Evolutionary conservation across 345 rosid genomes (phyloP), one percentile per base, ranked within the genome.

Genomic region (Rhizophora apiculata): DNA sequence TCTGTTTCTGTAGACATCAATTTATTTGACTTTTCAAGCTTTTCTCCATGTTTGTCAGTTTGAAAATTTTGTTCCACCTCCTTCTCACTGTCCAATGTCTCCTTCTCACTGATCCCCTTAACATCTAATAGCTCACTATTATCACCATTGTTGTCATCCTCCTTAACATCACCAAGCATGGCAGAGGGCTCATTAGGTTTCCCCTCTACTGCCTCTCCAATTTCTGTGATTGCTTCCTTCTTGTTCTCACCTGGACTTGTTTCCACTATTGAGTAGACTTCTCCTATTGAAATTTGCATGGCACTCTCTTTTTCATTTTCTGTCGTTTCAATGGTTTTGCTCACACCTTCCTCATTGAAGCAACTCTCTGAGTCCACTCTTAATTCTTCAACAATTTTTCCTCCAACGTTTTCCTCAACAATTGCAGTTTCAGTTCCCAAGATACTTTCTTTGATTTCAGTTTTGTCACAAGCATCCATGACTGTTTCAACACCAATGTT

Each of bases 301-400:
- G 20, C 70, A 51, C 36, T 49, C 16, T 39, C 68, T 54, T 62
- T 43, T 43, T 56, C 71, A 57, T 29, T 67, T 60, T 26, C 66
- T 55, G 24, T 64, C 48, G 56, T 36, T 65, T 72, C 76, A 55
- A 51, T 51, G 21, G 53, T 58, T 62, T 60, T 54, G 31, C 15
- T 37, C 65, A 70, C 73, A 36, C 59, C 39, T 43, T 65, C 56
- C 21, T 72, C 64, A 48, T 30, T 54, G 19, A 34, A 49, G 24
- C 68, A 60, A 64, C 67, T 63, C 31, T 70, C 69, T 60, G 62
- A 68, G 16, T 58, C 39, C 65, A 65, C 64, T 57, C 65, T 55
- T 10, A 55, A 68, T 68, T 61, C 82, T 66, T 56, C 65, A 68
- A 36, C 52, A 65, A 29, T 63, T 69, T 57, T 59, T 9, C 72